Percentiles rank a stretch among this genome's conserved stretches.
These are phyloP conservation scores for Starmera stellimalicola DNA, from an alignment of 1,139 yeast species.

Conservation along the genomic window DNA sequence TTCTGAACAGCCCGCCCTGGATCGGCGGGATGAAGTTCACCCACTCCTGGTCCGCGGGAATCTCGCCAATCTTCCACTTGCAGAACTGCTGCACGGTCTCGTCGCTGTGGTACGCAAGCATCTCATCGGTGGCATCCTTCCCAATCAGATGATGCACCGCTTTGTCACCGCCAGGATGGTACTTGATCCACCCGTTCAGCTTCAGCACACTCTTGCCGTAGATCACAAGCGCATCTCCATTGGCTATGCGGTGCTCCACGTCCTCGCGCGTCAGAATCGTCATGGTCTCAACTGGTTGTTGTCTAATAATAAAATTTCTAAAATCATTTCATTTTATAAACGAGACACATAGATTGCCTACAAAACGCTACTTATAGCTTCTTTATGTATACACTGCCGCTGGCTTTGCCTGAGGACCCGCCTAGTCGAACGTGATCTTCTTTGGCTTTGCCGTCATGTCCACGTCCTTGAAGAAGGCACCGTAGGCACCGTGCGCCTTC, in stretches of 20 bases:
- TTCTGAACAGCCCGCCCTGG: slow-evolving; percentile 60
- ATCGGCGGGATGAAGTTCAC: slow-evolving; percentile 76
- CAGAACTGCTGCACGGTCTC: slow-evolving; percentile 43
- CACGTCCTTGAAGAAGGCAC: slow-evolving; percentile 91
- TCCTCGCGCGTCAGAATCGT: slow-evolving; percentile 22
- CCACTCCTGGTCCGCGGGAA: slow-evolving; percentile 47
- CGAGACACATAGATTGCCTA: no score
- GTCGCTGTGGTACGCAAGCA: slow-evolving; percentile 69
- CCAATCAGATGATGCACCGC: slow-evolving; percentile 82
- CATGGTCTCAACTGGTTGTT: no score
- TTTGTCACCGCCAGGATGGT: slow-evolving; percentile 86
- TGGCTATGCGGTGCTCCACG: slow-evolving; percentile 47
- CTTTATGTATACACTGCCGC: no score
- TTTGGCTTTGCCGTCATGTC: slow-evolving; percentile 83
- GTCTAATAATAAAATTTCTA: no score
- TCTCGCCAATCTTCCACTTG: slow-evolving; percentile 53
- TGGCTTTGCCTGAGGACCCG: no score
- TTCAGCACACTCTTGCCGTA: slow-evolving; percentile 52
- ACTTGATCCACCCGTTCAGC: slow-evolving; percentile 59
- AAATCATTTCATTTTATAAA: no score
- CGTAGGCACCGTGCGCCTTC: slow-evolving; percentile 93
- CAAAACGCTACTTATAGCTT: no score
- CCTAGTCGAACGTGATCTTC: slow-evolving; percentile 64
- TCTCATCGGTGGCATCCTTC: slow-evolving; percentile 84
- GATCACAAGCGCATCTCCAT: slow-evolving; percentile 64